Evolutionary conservation across 75 land plant genomes (phyloP), one percentile per base, ranked within the genome.

Genomic region (Selaginella tamariscina): DNA sequence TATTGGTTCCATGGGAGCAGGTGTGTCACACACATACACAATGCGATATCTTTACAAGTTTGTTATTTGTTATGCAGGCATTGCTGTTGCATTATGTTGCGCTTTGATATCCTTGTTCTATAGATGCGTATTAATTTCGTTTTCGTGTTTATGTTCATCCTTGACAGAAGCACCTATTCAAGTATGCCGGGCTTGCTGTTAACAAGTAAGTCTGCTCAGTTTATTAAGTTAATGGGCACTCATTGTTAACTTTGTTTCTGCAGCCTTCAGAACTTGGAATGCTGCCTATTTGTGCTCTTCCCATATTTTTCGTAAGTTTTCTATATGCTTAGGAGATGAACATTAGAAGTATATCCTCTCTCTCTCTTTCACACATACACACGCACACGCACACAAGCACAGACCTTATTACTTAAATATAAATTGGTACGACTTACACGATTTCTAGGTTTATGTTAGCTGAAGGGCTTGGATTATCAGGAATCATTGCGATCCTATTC

Each of bases 51-150:
- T n/a, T n/a, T n/a, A n/a, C n/a, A n/a, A n/a, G 5, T 39, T 5
- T 32, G 24, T 30, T 68, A 28, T 27, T 39, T 5, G 15, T 39
- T 39, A 15, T 80, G 69, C 95, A 94, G 98, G 98, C 20, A 95
- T 89, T 82, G 88, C 81, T 27, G 98, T 89, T 78, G 98, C 96
- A 69, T 82, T 94, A 56, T 81, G 77, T 44, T 86, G 96, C 74
- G 88, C 98, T 78, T 72, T 94, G 78, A 89, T 94, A 94, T 94
- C 98, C 98, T 94, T 87, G 11, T 13, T n/a, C n/a, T n/a, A n/a
- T n/a, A n/a, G n/a, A n/a, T n/a, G n/a, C n/a, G n/a, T n/a, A n/a
- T n/a, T n/a, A n/a, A n/a, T 39, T 39, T 39, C 15, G 11, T 39
- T 39, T 39, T 15, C 15, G 5, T 39, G 5, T 39, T 5, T 39